Base-by-base conservation (phyloP, 1,139 yeast species). In the Chernovozyma sophiae-reginae region DNA sequence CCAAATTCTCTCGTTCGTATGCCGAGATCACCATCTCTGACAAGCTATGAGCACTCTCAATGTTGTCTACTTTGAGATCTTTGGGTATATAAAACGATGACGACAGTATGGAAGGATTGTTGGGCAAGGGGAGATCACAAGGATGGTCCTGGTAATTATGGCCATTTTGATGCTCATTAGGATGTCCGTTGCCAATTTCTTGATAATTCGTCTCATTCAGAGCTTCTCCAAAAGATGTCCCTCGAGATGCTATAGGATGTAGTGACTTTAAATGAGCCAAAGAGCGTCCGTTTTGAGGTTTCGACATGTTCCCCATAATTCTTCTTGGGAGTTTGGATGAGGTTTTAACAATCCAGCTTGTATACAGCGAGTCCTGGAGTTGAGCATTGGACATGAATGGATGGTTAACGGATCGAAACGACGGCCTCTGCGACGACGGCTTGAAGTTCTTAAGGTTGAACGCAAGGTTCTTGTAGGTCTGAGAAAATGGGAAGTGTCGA, bases 331-430 rank as follows among this genome's bases (percentile, higher is more conserved):
- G 18, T 22, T 41, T 44, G 32, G 41, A 35, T 16, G 58, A 45
- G 12, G 53, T 42, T 23, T 44, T 43, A 40, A 44, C 42, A 30
- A 58, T 40, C 62, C 64, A 59, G 32, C 48, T 49, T 1, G 55
- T 42, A 31, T 53, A 58, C n/a, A 62, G 53, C 5, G 52, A 51
- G 27, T 56, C 55, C 13, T 51, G 45, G 8, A 58, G 48, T 35
- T 54, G 60, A 6, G 47, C 31, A 31, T 54, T 56, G 20, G 64
- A 52, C 40, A 56, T 52, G 33, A 58, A 57, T 16, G 61, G 55
- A 34, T 56, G 65, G 19, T 49, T 47, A 11, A 44, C 32, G 10
- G 59, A 48, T 31, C 37, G 42, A 38, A 56, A 53, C 6, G 46
- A 27, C 12, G 58, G 56, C 24, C 57, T 40, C 26, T 38, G 41